Evolutionary conservation across 2,329 filamentous ascomycete species (phyloP), one percentile per base, ranked within the genome.

Genomic region (Pyricularia grisea): DNA sequence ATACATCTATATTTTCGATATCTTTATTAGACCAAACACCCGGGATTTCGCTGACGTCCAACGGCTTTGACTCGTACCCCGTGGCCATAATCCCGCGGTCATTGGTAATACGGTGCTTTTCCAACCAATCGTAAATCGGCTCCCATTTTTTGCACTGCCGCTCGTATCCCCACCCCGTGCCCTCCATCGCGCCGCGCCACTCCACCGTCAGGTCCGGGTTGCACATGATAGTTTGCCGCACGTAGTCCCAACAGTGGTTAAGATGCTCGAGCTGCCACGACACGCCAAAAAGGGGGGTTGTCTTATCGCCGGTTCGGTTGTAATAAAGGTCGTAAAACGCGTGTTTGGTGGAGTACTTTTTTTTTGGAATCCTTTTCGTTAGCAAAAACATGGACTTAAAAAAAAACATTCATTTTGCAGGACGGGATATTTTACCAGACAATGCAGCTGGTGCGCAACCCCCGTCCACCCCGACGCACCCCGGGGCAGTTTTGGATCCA

Each of bases 171-270:
- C 42, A 50, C 6, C 42, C 42, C 42, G 42, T 50, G 1, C 42
- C 42, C 42, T 80, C 80, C 2, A 76, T 78, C 1, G 77, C 77
- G 70, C 76, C 75, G 10, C 77, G 75, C 12, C 77, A 76, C 72
- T 79, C 78, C 12, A 79, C 68, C 5, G 77, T 75, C 66, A 78
- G 73, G 69, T 80, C 78, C 33, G 76, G 76, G 11, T 74, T 75
- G 63, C 79, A 81, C 78, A 80, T 79, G 68, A 80, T 76, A 4
- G 77, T 76, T 69, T 81, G 79, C 10, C 79, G 75, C 70, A 81
- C 74, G 67, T 81, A 81, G 70, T 79, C 78, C 68, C 81, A 77
- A 73, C 79, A 81, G 72, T 82, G 79, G 65, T 78, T 75, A 72
- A 78, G 80, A 71, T 81, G 80, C 17, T 50, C 42, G 6, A 50